Evolutionary conservation across 164 flowering plant genomes (phyloP).

Genomic region (Sextonia rubra): DNA sequence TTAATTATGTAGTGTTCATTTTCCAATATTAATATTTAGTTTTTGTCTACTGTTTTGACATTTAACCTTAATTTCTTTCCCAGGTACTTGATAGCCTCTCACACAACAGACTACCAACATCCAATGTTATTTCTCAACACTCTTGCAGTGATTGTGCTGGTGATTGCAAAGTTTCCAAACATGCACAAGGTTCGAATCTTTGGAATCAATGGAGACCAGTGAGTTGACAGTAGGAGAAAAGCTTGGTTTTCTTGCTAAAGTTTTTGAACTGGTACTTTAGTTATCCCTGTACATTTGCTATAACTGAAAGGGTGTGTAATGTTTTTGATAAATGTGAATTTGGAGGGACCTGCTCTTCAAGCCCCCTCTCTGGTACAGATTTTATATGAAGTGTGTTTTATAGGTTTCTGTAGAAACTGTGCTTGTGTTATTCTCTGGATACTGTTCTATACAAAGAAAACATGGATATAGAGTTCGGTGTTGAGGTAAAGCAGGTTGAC

Average conservation of each 20-base stretch:
- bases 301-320: background rate
- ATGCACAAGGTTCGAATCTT: conserved; percentile 70
- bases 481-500: too few relatives aligned
- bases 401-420: background rate
- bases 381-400: background rate
- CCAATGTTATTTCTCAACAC: conserved; percentile 66
- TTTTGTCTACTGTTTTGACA: too few relatives aligned
- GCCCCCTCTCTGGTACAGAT: background rate
- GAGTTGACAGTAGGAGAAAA: conserved; percentile 4
- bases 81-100: conserved; percentile 74
- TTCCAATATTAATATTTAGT: too few relatives aligned
- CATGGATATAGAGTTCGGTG: too few relatives aligned
- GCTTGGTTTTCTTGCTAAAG: background rate
- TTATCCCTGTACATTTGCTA: background rate
- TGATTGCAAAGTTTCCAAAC: conserved; percentile 63
- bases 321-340: background rate
- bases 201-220: conserved; percentile 57
- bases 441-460: too few relatives aligned
- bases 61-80: background rate
- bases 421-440: too few relatives aligned
- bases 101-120: conserved; percentile 57
- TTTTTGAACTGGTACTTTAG: background rate
- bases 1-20: too few relatives aligned
- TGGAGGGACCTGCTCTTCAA: background rate
- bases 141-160: conserved; percentile 51